phyloP scores from a whole-genome alignment of 257 asterid genomes.

The Nicotiana tomentosiformis region DNA sequence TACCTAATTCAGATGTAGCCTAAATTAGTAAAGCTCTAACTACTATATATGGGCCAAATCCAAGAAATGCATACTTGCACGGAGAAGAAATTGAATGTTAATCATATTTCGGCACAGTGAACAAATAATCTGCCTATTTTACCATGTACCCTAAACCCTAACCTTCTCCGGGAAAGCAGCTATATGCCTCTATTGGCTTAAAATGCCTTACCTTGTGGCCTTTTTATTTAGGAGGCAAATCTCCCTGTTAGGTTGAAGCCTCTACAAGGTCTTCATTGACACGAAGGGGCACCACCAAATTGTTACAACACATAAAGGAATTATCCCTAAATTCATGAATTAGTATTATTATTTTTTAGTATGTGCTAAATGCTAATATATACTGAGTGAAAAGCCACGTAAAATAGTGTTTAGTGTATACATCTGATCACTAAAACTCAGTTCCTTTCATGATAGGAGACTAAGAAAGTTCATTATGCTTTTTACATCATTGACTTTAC shows the following conservation, averaged over 20 bases:
- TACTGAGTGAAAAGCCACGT: background rate
- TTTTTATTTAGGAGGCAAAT: background rate
- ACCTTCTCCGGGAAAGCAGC: background rate
- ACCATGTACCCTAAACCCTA: background rate
- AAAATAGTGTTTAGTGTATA: background rate
- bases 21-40: background rate
- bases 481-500: background rate
- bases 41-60: background rate
- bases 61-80: background rate
- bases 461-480: background rate
- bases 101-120: background rate
- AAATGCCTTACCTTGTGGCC: background rate
- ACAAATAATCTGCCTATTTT: background rate
- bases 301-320: background rate
- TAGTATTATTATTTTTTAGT: background rate
- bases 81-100: background rate
- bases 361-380: background rate
- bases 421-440: background rate
- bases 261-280: background rate
- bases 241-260: background rate
- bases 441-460: background rate
- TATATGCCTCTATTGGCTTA: background rate
- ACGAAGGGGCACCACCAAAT: background rate
- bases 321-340: background rate
- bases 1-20: conserved; percentile 27